Percentiles rank a stretch among this genome's conserved stretches.
These are phyloP conservation scores for Diversispora eburnea DNA, from an alignment of 192 early-diverging fungal species.

Conservation along the genomic window DNA sequence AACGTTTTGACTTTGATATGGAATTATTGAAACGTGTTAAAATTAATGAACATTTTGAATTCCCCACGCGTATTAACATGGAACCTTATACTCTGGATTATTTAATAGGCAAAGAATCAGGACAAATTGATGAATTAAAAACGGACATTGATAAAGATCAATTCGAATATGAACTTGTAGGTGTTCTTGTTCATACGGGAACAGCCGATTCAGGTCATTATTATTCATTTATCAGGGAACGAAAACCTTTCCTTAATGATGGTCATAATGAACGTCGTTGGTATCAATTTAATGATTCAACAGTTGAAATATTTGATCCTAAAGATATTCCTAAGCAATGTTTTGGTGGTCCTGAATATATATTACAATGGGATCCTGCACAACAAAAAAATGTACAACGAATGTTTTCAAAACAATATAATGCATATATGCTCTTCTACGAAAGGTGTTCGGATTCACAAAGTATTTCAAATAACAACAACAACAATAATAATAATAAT, in stretches of 20 bases:
- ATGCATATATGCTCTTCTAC: conserved; percentile 55
- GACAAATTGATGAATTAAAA: conserved; percentile 30
- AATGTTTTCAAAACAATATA: conserved; percentile 45
- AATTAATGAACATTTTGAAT: conserved; percentile 59
- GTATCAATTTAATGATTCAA: conserved; percentile 56
- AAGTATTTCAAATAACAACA: background rate
- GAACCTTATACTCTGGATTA: conserved; percentile 51
- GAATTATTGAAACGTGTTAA: conserved; percentile 53
- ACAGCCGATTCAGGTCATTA: conserved; percentile 58
- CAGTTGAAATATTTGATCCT: conserved; percentile 48
- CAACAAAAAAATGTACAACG: conserved; percentile 38
- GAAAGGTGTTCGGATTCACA: conserved; percentile 28
- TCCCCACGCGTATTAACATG: conserved; percentile 54
- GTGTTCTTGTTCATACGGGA: conserved; percentile 59
- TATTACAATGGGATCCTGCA: conserved; percentile 38
- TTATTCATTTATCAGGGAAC: conserved; percentile 52
- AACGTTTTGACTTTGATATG: conserved; percentile 61
- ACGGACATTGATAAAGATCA: conserved; percentile 28
- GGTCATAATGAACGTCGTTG: conserved; percentile 28
- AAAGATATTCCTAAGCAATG: conserved; percentile 42
- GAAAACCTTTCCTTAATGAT: background rate
- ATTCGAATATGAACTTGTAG: conserved; percentile 47
- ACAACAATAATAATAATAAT: no score
- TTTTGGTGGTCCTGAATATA: conserved; percentile 43
- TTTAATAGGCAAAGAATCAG: conserved; percentile 38